Base-by-base conservation (phyloP, 441 rosid genomes). In the Biscutella laevigata region DNA sequence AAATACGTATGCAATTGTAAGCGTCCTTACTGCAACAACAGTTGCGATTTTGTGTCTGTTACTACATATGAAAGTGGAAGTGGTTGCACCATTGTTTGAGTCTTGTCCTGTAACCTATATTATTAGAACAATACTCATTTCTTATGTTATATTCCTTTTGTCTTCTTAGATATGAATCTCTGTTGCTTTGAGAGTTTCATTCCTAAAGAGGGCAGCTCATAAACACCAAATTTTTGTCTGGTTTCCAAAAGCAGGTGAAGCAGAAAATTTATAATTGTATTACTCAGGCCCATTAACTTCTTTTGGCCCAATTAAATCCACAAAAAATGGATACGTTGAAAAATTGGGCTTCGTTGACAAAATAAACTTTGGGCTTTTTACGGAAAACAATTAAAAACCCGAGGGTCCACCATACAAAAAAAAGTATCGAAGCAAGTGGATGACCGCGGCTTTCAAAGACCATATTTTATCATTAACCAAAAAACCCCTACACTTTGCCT, bases 1-100 rank as follows among this genome's bases (percentile, higher is more conserved):
- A 38, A 46, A 11, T 55, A 25, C 25, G 47, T 28, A 37, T 53
- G 55, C 42, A 32, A 32, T 1, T 56, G 61, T 61, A 38, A 47
- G 19, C 26, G 5, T 8, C 52, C 66, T 53, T 11, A 40, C 26
- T 66, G 71, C 43, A 43, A 26, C 27, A 66, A n/a, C n/a, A n/a
- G 61, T 27, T 67, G 71, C 7, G 71, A 67, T 54, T 12, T 60
- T 53, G 71, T 67, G 14, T 46, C 62, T 33, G 61, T 67, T 46
- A 67, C 51, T 33, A 59, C 66, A 0, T 59, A 59, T 53, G 71
- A 67, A 53, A 59, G 34, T 59, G 58, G 71, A 44, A 60, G 71
- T n/a, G 71, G 66, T n/a, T 67, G 71, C 62, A 60, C 40, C 34
- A 67, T 67, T 46, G 28, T 67, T 27, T 67, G 19, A 66, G 57